phyloP scores from a whole-genome alignment of 805 yeast genomes.

The Saccharomycodes ludwigii region DNA sequence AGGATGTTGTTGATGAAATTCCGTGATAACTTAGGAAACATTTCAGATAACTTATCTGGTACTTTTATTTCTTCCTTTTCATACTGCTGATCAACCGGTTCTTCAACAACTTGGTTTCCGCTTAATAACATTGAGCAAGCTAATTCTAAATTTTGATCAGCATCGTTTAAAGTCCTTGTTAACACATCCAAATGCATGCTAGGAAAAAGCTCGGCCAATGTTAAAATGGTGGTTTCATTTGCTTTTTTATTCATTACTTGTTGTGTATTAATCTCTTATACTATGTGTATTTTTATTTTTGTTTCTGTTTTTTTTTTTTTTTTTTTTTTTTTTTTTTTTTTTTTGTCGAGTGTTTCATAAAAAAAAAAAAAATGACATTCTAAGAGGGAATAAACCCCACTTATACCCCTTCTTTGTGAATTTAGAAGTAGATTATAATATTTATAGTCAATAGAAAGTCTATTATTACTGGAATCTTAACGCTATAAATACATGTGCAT shows the following conservation, averaged over 20 bases:
- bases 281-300: neutral
- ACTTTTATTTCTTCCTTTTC: constrained; percentile 4
- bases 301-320: neutral
- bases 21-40: constrained; percentile 33
- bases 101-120: constrained; percentile 5
- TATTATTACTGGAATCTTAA: too few relatives aligned
- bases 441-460: too few relatives aligned
- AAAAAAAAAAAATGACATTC: too few relatives aligned
- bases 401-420: too few relatives aligned
- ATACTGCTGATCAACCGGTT: neutral
- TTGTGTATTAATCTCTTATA: neutral
- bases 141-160: constrained; percentile 12
- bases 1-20: constrained; percentile 21
- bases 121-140: constrained; percentile 17
- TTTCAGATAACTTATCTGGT: constrained; percentile 21
- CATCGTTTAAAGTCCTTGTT: constrained; percentile 10
- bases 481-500: too few relatives aligned
- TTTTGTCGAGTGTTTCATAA: too few relatives aligned
- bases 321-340: constrained; percentile 1
- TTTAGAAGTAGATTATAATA: too few relatives aligned
- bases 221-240: constrained; percentile 1
- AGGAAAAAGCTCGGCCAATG: constrained; percentile 14
- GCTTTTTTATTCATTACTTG: neutral
- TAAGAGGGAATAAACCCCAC: too few relatives aligned
- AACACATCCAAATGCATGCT: constrained; percentile 7